A percentile compares a stretch with the other conserved stretches of the same genome.
Evolutionary conservation across 225 moss, liverwort and hornwort genomes (phyloP).

Genomic region (Pseudisothecium myosuroides): DNA sequence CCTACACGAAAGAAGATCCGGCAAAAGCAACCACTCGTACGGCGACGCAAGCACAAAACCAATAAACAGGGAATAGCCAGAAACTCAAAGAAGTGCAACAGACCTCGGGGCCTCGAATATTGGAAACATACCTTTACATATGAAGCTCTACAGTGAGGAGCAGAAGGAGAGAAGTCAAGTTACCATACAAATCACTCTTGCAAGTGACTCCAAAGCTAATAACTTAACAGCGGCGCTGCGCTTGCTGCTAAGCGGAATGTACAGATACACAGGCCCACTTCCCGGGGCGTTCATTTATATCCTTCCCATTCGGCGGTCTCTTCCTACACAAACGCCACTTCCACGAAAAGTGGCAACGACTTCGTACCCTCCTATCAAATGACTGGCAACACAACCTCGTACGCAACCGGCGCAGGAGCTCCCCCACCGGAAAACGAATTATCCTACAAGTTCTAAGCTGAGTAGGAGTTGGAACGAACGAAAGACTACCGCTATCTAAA

Average conservation of each 20-base stretch:
- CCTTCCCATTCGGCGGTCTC: neutral
- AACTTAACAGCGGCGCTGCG: neutral
- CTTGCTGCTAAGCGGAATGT: slow-evolving; percentile 21
- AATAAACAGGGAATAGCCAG: too few relatives aligned
- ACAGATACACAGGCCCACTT: slow-evolving; percentile 20
- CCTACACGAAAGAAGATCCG: neutral
- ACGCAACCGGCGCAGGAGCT: neutral
- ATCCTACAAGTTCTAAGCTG: neutral
- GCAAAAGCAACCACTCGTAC: neutral
- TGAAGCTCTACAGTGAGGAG: neutral
- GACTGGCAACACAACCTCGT: slow-evolving; percentile 19
- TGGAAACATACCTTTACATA: neutral
- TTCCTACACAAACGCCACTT: neutral
- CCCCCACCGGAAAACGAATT: neutral
- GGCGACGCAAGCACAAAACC: neutral
- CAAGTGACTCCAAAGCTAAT: slow-evolving; percentile 17
- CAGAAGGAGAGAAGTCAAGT: neutral
- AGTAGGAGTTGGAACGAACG: neutral
- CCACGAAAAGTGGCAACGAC: neutral
- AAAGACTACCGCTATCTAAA: neutral
- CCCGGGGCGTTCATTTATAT: slow-evolving; percentile 10
- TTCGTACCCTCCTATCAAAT: slow-evolving; percentile 2
- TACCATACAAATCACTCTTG: slow-evolving; percentile 3
- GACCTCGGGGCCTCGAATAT: neutral
- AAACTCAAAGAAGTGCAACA: neutral